Percentiles rank a stretch among this genome's conserved stretches.
Conservation (phyloP, 257 asterid species). For the Solanum chiquidenum region DNA sequence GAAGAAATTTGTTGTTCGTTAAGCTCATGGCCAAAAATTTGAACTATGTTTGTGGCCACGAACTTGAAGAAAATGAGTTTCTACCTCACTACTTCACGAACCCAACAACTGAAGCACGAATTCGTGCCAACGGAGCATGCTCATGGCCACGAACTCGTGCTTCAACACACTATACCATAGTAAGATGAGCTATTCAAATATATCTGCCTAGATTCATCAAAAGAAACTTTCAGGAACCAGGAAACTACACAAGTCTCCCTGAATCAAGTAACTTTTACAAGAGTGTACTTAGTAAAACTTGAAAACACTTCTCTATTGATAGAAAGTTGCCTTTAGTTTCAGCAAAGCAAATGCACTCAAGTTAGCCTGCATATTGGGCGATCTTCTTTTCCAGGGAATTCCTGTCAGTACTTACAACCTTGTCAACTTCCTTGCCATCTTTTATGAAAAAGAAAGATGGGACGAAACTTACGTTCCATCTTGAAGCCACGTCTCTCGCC, state of each 20-base stretch:
- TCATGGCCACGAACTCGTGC: neutral
- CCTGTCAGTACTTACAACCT: constrained; percentile 38
- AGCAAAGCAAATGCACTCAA: neutral
- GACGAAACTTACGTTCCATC: constrained; percentile 45
- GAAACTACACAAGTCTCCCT: neutral
- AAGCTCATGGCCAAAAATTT: too few species aligned
- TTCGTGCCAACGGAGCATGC: neutral
- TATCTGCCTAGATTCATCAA: neutral
- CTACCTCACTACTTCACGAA: neutral
- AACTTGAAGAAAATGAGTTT: neutral
- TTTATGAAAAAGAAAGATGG: constrained; percentile 60
- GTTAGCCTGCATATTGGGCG: constrained; percentile 32
- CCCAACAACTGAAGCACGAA: neutral
- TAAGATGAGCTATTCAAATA: neutral
- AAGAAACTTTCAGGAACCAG: neutral
- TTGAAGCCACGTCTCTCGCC: constrained; percentile 42
- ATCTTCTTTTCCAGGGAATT: constrained; percentile 42
- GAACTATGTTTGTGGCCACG: neutral
- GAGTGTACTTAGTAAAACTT: neutral
- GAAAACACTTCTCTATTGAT: neutral
- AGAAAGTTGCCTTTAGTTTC: neutral
- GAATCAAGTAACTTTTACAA: neutral
- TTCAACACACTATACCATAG: neutral
- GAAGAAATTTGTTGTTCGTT: too few species aligned
- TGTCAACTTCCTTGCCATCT: constrained; percentile 54